Percentiles rank a stretch among this genome's conserved stretches.
Evolutionary conservation across 2,329 filamentous ascomycete species (phyloP).

Genomic region (Plectosphaerella sp.): DNA sequence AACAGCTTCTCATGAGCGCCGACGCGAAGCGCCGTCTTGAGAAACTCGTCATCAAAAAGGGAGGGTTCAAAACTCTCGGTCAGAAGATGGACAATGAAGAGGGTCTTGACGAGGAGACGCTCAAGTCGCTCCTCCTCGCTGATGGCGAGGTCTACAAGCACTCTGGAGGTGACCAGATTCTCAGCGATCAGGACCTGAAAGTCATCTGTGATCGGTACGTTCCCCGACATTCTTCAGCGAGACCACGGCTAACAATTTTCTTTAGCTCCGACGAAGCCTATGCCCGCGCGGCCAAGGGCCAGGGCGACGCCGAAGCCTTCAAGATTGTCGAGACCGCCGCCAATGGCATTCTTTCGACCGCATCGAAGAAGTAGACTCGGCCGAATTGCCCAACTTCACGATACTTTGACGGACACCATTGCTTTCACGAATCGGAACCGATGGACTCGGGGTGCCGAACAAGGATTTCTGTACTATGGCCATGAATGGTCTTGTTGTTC

Average conservation of each 20-base stretch:
- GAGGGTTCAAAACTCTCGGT: constrained; percentile 68
- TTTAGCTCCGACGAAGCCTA: constrained; percentile 54
- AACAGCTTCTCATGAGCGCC: constrained; percentile 78
- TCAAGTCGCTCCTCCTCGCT: constrained; percentile 59
- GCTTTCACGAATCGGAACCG: neutral
- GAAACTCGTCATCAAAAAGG: constrained; percentile 93
- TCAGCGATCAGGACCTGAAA: constrained; percentile 72
- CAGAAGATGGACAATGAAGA: constrained; percentile 53
- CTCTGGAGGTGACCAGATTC: constrained; percentile 57
- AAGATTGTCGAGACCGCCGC: constrained; percentile 74
- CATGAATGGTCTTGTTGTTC: no score
- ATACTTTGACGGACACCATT: neutral
- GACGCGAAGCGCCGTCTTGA: constrained; percentile 90
- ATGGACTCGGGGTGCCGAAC: neutral
- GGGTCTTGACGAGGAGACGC: constrained; percentile 54
- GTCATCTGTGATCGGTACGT: constrained; percentile 69
- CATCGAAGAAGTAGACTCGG: no score
- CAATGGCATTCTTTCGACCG: constrained; percentile 37
- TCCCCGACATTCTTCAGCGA: neutral
- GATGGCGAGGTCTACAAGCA: constrained; percentile 65
- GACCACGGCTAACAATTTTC: constrained; percentile 4
- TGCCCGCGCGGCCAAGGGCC: constrained; percentile 69
- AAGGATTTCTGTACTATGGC: no score
- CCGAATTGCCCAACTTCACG: neutral
- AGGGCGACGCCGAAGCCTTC: constrained; percentile 68